Conservation (phyloP, 2,329 filamentous ascomycete genomes). For the Cercospora beticola region DNA sequence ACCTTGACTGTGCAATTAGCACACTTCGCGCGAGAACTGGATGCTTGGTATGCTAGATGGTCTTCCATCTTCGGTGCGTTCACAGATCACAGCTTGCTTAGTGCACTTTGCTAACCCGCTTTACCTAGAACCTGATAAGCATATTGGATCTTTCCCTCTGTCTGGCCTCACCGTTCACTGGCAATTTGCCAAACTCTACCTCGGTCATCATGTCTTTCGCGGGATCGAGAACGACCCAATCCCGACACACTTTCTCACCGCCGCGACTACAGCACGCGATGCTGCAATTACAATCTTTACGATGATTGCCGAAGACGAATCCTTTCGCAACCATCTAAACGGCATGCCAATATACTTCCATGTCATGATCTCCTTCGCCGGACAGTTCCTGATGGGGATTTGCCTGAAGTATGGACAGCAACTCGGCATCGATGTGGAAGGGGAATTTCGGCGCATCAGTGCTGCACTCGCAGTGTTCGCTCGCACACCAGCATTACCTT, state of each 20-base stretch:
- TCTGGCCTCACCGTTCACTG: slow-evolving; percentile 51
- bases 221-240: slow-evolving; percentile 50
- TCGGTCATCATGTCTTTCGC: slow-evolving; percentile 52
- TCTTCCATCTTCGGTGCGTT: slow-evolving; percentile 12
- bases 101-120: slow-evolving; percentile 13
- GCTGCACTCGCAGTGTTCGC: slow-evolving; percentile 21
- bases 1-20: slow-evolving; percentile 55
- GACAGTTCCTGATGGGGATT: slow-evolving; percentile 54
- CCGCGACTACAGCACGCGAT: slow-evolving; percentile 49
- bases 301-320: slow-evolving; percentile 46
- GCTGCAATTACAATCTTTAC: slow-evolving; percentile 49
- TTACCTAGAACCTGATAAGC: slow-evolving; percentile 43
- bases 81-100: no score
- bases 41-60: slow-evolving; percentile 48
- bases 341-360: slow-evolving; percentile 55
- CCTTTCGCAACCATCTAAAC: slow-evolving; percentile 43
- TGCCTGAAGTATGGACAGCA: slow-evolving; percentile 44
- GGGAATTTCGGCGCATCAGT: slow-evolving; percentile 18
- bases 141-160: slow-evolving; percentile 37
- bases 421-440: slow-evolving; percentile 19
- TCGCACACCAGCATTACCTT: slow-evolving; percentile 12
- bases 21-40: slow-evolving; percentile 43
- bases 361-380: slow-evolving; percentile 56
- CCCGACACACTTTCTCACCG: slow-evolving; percentile 50
- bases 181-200: slow-evolving; percentile 55